Evolutionary conservation across 2,329 filamentous ascomycete genomes (phyloP).

Genomic region (Colletotrichum tropicale): DNA sequence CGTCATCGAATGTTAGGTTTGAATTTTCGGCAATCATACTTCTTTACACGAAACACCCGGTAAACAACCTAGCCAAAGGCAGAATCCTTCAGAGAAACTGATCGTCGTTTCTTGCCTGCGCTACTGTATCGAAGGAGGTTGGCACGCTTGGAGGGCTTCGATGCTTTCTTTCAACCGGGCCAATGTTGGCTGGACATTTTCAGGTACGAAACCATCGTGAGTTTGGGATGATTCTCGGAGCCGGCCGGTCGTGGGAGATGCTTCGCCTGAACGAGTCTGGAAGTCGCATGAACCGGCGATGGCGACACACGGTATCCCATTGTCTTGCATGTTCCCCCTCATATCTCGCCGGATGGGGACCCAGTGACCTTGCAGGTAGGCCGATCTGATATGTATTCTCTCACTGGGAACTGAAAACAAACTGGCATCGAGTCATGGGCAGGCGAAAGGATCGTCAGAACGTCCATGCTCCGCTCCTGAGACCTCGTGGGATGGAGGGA

Average conservation of each 20-base stretch:
- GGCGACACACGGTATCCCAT: not conserved
- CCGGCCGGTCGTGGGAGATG: not conserved
- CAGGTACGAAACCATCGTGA: not conserved
- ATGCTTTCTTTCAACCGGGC: not conserved
- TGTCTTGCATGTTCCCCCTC: not conserved
- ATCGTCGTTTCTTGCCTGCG: not conserved
- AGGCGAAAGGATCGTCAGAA: not conserved
- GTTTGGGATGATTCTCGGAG: not conserved
- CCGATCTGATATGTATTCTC: not conserved
- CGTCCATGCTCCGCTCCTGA: not conserved
- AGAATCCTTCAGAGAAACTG: not conserved
- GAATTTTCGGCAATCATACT: not conserved
- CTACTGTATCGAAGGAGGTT: not conserved
- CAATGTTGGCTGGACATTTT: not conserved
- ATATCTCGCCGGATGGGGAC: not conserved
- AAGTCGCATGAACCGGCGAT: not conserved
- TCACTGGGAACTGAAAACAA: not conserved
- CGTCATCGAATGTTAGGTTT: not conserved
- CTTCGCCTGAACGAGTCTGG: not conserved
- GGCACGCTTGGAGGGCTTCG: not conserved
- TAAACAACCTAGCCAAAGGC: not conserved
- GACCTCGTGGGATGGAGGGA: not conserved
- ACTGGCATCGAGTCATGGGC: not conserved
- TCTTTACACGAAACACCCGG: not conserved
- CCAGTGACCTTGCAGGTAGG: not conserved